Evolutionary conservation across 164 flowering plant genomes (phyloP).

Genomic region (Magnolia officinalis): DNA sequence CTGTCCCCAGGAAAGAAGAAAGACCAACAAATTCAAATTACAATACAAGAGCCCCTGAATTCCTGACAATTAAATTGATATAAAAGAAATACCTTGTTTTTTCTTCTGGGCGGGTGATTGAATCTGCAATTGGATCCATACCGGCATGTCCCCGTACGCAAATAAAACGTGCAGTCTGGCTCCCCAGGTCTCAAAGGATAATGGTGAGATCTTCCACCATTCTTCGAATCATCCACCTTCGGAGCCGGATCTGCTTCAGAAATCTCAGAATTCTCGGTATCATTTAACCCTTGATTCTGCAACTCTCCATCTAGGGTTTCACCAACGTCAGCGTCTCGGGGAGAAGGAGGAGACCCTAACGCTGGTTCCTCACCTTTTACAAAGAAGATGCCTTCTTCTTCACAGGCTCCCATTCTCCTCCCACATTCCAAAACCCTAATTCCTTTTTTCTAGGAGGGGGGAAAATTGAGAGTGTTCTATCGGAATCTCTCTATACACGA

Average conservation of each 20-base stretch:
- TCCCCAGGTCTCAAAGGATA: constrained; percentile 68
- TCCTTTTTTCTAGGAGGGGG: background rate
- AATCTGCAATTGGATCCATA: constrained; percentile 62
- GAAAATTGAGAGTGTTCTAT: background rate
- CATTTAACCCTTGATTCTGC: constrained; percentile 16
- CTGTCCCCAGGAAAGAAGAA: too few relatives aligned
- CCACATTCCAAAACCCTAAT: constrained; percentile 41
- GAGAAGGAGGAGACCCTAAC: background rate
- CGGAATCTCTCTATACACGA: too few relatives aligned
- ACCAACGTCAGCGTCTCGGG: background rate
- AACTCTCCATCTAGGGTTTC: constrained; percentile 17
- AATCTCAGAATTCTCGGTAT: background rate
- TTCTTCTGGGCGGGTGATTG: constrained; percentile 55
- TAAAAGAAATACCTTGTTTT: constrained; percentile 24
- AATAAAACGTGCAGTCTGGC: constrained; percentile 69
- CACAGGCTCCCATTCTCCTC: constrained; percentile 30
- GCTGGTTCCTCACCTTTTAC: background rate
- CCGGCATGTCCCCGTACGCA: constrained; percentile 64
- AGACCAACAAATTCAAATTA: too few relatives aligned
- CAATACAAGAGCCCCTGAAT: too few relatives aligned
- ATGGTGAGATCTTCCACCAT: constrained; percentile 11
- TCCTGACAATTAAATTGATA: too few relatives aligned
- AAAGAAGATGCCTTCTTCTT: constrained; percentile 11
- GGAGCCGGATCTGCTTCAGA: background rate
- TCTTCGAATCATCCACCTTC: background rate